A percentile compares a stretch with the other conserved stretches of the same genome.
These are phyloP conservation scores for Cryptosporidium parvum DNA, from an alignment of 169 alveolate species.

Conservation along the genomic window DNA sequence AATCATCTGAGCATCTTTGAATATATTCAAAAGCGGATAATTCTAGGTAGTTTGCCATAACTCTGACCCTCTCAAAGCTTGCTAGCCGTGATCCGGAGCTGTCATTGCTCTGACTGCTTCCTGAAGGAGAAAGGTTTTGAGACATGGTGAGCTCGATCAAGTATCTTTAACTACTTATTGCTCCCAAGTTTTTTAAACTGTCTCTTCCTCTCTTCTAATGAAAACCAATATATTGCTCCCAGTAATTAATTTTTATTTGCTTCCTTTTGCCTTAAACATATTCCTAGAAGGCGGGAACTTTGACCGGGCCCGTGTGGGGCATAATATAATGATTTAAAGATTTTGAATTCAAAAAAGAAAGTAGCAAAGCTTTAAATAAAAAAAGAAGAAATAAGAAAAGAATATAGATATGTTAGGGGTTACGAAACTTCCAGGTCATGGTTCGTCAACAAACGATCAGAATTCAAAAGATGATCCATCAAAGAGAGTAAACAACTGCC, in stretches of 20 bases:
- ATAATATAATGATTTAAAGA: constrained; percentile 34
- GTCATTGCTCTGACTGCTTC: neutral
- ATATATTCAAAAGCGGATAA: constrained; percentile 46
- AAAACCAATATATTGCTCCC: neutral
- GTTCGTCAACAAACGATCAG: neutral
- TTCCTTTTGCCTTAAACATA: neutral
- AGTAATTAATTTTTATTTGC: neutral
- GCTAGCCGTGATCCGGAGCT: constrained; percentile 10
- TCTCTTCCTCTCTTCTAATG: neutral
- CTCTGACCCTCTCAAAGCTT: constrained; percentile 44
- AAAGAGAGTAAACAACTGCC: neutral
- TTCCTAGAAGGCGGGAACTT: constrained; percentile 1
- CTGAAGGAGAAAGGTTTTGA: constrained; percentile 7
- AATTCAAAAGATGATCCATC: constrained; percentile 7
- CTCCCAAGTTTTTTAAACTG: neutral
- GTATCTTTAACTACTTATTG: neutral
- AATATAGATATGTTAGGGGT: constrained; percentile 22
- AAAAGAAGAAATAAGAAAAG: neutral
- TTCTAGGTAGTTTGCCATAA: constrained; percentile 64
- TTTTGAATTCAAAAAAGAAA: constrained; percentile 14
- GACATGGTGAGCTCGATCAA: neutral
- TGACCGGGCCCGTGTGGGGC: constrained; percentile 17
- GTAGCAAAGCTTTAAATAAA: neutral
- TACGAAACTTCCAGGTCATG: neutral
- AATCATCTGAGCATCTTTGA: constrained; percentile 13